Conservation (phyloP, 768 basidiomycete genomes). For the Galerina marginata region DNA sequence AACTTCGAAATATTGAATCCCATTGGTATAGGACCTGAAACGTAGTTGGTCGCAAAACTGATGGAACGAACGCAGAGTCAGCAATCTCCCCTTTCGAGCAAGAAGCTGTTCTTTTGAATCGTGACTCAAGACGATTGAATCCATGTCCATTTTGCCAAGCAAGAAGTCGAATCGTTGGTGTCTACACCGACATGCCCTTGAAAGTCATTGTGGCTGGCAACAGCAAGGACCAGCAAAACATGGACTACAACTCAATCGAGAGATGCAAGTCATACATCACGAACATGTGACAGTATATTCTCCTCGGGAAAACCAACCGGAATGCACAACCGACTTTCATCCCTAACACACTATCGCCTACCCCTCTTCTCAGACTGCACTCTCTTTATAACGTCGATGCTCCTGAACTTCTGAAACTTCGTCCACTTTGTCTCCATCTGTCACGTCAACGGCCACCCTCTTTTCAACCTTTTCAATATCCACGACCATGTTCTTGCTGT, state of each 20-base stretch:
- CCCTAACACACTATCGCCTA: background rate
- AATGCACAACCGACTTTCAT: background rate
- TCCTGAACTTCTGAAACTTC: background rate
- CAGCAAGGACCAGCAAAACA: no score
- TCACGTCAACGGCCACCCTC: background rate
- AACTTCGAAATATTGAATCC: constrained; percentile 1
- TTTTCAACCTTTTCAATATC: no score
- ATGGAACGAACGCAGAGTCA: background rate
- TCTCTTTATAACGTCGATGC: constrained; percentile 1
- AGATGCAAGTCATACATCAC: background rate
- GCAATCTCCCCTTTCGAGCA: constrained; percentile 1
- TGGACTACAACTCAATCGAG: background rate
- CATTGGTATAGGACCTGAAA: background rate
- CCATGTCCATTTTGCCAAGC: no score
- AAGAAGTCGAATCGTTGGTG: no score
- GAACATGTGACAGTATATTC: background rate
- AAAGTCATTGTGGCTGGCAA: no score
- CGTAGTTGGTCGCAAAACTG: background rate
- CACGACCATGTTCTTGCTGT: background rate
- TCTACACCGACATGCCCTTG: no score
- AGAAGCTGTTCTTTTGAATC: background rate
- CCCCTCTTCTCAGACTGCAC: constrained; percentile 4
- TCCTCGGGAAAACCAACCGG: background rate
- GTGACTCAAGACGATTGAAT: no score
- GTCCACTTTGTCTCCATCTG: background rate